Percentiles rank a stretch among this genome's conserved stretches.
phyloP scores from a whole-genome alignment of 345 rosid species.

The Murraya koenigii region DNA sequence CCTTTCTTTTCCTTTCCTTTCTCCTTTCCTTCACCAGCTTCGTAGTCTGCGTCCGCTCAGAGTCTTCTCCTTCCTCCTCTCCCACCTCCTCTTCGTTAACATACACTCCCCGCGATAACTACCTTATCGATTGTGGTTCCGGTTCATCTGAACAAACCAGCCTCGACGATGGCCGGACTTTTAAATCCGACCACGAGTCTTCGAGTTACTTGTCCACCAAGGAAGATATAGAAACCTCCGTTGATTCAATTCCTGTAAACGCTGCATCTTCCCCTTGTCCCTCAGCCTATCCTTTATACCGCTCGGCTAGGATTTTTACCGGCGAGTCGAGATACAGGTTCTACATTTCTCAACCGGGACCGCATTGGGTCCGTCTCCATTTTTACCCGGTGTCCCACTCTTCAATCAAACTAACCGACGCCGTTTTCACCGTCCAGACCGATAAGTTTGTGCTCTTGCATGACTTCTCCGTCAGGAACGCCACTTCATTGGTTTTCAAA shows the following conservation, averaged over 20 bases:
- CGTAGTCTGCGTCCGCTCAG: background rate
- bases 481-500: conserved; percentile 41
- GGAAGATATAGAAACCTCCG: conserved; percentile 46
- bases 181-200: conserved; percentile 62
- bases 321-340: conserved; percentile 45
- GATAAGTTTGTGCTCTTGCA: conserved; percentile 61
- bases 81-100: conserved; percentile 10
- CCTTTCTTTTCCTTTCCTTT: conserved; percentile 28
- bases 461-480: conserved; percentile 45
- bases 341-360: conserved; percentile 45
- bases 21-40: conserved; percentile 18
- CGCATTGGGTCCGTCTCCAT: conserved; percentile 83
- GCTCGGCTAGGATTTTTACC: conserved; percentile 48
- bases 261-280: conserved; percentile 13
- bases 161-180: conserved; percentile 67
- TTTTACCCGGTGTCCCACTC: conserved; percentile 69
- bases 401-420: conserved; percentile 36
- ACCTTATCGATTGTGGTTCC: conserved; percentile 78
- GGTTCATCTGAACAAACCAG: conserved; percentile 32
- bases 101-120: conserved; percentile 52
- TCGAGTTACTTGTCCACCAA: conserved; percentile 45
- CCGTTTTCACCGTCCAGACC: conserved; percentile 58
- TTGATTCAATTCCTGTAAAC: conserved; percentile 33
- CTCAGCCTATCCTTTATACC: conserved; percentile 35
- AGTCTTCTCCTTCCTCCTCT: conserved; percentile 11